Percentiles rank a stretch among this genome's conserved stretches.
Evolutionary conservation across 2,329 filamentous ascomycete genomes (phyloP).

Genomic region (Paramyrothecium roridum): DNA sequence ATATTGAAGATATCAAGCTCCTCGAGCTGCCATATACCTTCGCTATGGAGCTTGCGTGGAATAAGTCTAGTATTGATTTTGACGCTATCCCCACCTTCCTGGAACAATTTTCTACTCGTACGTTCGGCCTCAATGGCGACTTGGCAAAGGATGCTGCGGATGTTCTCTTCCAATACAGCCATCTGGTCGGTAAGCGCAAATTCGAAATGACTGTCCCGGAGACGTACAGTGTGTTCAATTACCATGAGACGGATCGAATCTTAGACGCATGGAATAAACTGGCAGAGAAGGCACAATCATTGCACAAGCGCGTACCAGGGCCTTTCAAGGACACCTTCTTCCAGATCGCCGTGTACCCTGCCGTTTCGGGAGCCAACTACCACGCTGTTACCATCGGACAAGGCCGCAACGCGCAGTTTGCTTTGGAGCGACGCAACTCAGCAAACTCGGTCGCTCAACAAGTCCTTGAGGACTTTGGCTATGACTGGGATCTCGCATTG

Average conservation of each 20-base stretch:
- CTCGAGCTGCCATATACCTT: slow-evolving; percentile 23
- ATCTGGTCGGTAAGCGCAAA: slow-evolving; percentile 47
- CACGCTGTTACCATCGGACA: background rate
- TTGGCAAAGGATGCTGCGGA: slow-evolving; percentile 22
- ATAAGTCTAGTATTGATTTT: too few relatives aligned
- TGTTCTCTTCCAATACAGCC: slow-evolving; percentile 50
- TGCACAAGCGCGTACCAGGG: background rate
- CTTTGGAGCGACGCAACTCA: background rate
- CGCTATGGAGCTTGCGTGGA: slow-evolving; percentile 17
- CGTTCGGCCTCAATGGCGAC: background rate
- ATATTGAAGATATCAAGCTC: slow-evolving; percentile 65
- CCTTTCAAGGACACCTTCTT: background rate
- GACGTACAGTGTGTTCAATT: slow-evolving; percentile 60
- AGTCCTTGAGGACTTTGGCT: background rate
- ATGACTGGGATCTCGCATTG: background rate
- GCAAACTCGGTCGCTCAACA: background rate
- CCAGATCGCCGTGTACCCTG: slow-evolving; percentile 40
- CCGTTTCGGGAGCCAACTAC: slow-evolving; percentile 42
- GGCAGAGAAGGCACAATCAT: background rate
- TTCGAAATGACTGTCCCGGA: slow-evolving; percentile 58
- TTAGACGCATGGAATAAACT: slow-evolving; percentile 21
- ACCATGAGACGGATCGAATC: slow-evolving; percentile 58
- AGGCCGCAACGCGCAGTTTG: background rate
- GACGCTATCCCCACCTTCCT: slow-evolving; percentile 45
- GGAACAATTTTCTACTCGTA: slow-evolving; percentile 19